Conservation (phyloP, 768 basidiomycete genomes). For the Termitomyces sp. region DNA sequence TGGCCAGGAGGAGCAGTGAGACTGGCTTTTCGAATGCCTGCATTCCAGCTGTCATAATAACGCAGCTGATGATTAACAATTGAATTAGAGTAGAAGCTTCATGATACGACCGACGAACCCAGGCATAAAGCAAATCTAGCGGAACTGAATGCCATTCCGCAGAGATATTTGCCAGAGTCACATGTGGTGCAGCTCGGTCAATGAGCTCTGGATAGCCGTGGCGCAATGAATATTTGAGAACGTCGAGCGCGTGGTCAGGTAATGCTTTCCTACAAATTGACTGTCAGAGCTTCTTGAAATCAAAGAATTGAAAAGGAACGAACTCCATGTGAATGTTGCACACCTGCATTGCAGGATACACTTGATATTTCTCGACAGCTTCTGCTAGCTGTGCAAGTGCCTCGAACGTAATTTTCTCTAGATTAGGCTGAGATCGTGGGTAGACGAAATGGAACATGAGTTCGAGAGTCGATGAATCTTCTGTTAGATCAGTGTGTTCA, state of each 20-base stretch:
- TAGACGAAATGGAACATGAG: slow-evolving; percentile 20
- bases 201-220: slow-evolving; percentile 14
- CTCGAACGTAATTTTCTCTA: slow-evolving; percentile 10
- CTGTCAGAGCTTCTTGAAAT: background rate
- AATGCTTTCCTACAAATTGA: slow-evolving; percentile 10
- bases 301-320: background rate
- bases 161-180: slow-evolving; percentile 8
- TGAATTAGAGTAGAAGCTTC: background rate
- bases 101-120: slow-evolving; percentile 4
- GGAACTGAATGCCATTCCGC: slow-evolving; percentile 5
- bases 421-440: slow-evolving; percentile 12
- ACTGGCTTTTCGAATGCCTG: slow-evolving; percentile 12
- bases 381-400: slow-evolving; percentile 12
- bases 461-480: slow-evolving; percentile 16
- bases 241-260: slow-evolving; percentile 11
- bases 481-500: slow-evolving; percentile 13
- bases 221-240: slow-evolving; percentile 17
- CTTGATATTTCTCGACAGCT: slow-evolving; percentile 20
- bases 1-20: slow-evolving; percentile 11
- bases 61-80: slow-evolving; percentile 6
- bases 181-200: slow-evolving; percentile 15
- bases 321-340: slow-evolving; percentile 21
- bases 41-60: slow-evolving; percentile 14
- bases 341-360: slow-evolving; percentile 19
- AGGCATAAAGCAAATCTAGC: slow-evolving; percentile 9